Conservation (phyloP, 768 basidiomycete species). For the Amanita pseudoporphyria region DNA sequence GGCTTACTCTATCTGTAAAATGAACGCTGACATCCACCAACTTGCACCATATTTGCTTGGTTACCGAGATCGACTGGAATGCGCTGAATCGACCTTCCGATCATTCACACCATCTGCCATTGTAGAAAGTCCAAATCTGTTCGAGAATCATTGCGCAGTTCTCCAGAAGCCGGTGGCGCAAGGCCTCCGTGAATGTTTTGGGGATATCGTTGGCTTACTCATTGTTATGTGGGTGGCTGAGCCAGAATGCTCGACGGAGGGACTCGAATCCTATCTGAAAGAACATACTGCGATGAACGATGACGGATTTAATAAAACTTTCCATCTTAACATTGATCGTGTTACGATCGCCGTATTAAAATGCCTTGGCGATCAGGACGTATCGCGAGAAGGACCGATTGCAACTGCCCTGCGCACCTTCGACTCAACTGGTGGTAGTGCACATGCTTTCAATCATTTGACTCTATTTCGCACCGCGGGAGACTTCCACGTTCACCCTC, state of each 20-base stretch:
- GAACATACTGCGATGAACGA: slow-evolving; percentile 21
- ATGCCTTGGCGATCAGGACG: slow-evolving; percentile 61
- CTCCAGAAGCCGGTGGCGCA: slow-evolving; percentile 37
- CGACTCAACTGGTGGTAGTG: slow-evolving; percentile 26
- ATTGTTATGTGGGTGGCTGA: slow-evolving; percentile 39
- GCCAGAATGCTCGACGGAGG: slow-evolving; percentile 14
- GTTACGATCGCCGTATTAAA: slow-evolving; percentile 52
- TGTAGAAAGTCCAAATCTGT: slow-evolving; percentile 16
- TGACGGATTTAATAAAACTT: slow-evolving; percentile 24
- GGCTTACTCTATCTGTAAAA: slow-evolving; percentile 51
- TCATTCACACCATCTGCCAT: slow-evolving; percentile 62
- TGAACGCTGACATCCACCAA: slow-evolving; percentile 41
- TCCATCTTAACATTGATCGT: slow-evolving; percentile 34
- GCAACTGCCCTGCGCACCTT: slow-evolving; percentile 28
- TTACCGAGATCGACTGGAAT: slow-evolving; percentile 55
- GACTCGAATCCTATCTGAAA: slow-evolving; percentile 26
- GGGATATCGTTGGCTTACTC: slow-evolving; percentile 58
- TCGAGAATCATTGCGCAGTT: slow-evolving; percentile 53
- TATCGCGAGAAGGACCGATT: slow-evolving; percentile 41
- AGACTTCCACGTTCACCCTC: slow-evolving; percentile 44
- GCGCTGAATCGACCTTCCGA: slow-evolving; percentile 56
- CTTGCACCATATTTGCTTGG: slow-evolving; percentile 73
- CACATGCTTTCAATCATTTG: slow-evolving; percentile 38
- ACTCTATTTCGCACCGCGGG: slow-evolving; percentile 40
- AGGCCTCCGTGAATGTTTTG: slow-evolving; percentile 54